phyloP scores from a whole-genome alignment of 2,329 filamentous ascomycete genomes.

The Neonectria neomacrospora region DNA sequence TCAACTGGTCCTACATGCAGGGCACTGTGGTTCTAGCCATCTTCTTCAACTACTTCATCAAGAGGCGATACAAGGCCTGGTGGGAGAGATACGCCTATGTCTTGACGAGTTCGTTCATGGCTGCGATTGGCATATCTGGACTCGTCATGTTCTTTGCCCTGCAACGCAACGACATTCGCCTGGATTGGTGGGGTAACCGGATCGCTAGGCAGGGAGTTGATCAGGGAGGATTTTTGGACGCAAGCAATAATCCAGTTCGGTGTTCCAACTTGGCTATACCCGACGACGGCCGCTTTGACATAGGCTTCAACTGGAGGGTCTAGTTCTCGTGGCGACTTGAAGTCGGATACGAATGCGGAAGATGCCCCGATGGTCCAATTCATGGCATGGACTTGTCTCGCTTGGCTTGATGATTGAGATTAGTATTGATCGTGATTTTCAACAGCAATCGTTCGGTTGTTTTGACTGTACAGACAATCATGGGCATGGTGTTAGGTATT shows the following conservation, averaged over 20 bases:
- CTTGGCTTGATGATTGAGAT: neutral
- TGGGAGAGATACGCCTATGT: constrained; percentile 47
- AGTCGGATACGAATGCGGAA: neutral
- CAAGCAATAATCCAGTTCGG: constrained; percentile 17
- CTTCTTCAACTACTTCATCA: constrained; percentile 44
- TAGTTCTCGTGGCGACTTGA: neutral
- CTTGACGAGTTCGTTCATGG: constrained; percentile 41
- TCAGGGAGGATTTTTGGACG: constrained; percentile 29
- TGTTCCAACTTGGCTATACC: constrained; percentile 39
- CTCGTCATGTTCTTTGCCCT: constrained; percentile 44
- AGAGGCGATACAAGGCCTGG: constrained; percentile 39
- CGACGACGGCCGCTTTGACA: constrained; percentile 33
- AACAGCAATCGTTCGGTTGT: too few relatives aligned
- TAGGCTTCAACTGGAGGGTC: constrained; percentile 33
- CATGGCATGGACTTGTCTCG: neutral
- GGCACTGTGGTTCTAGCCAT: constrained; percentile 36
- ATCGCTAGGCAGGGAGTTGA: constrained; percentile 39
- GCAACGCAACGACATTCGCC: constrained; percentile 30
- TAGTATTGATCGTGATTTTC: neutral
- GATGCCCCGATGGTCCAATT: neutral
- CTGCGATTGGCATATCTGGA: constrained; percentile 43
- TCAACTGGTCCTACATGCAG: constrained; percentile 44
- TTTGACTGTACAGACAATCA: too few relatives aligned
- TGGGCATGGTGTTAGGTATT: too few relatives aligned
- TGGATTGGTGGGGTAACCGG: constrained; percentile 43